phyloP scores from a whole-genome alignment of 129 eudicot genomes.

The Scalesia atractyloides region DNA sequence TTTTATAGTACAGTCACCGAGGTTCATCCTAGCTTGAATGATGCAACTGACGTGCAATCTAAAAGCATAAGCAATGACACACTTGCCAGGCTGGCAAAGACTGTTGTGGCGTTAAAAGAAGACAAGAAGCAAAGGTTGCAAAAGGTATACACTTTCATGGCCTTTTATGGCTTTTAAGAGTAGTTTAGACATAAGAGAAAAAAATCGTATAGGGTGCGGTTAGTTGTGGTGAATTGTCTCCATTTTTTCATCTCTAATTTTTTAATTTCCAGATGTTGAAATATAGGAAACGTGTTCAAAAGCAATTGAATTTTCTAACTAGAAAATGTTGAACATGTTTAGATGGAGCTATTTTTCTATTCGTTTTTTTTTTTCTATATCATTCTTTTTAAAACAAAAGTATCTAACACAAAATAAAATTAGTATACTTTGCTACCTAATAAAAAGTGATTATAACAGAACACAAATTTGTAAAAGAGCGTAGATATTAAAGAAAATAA shows the following conservation, averaged over 20 bases:
- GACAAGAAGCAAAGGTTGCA: slow-evolving; percentile 62
- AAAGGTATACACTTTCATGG: slow-evolving; percentile 41
- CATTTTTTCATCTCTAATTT: neutral
- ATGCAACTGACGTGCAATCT: slow-evolving; percentile 43
- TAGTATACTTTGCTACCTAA: neutral
- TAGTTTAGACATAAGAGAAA: neutral
- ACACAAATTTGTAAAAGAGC: neutral
- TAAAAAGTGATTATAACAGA: neutral
- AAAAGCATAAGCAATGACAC: slow-evolving; percentile 81
- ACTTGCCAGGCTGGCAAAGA: slow-evolving; percentile 57
- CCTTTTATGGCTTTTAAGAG: neutral
- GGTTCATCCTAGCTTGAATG: slow-evolving; percentile 69
- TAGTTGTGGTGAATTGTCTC: neutral
- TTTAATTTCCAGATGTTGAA: neutral
- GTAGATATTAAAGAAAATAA: neutral
- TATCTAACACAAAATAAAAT: neutral
- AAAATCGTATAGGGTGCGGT: neutral
- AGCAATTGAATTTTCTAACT: too few relatives aligned
- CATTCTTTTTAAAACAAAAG: neutral
- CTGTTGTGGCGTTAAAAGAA: slow-evolving; percentile 58
- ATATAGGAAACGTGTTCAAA: neutral
- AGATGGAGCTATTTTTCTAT: neutral
- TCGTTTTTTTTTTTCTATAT: neutral
- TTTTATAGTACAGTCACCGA: slow-evolving; percentile 54
- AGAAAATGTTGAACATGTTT: neutral